Percentiles rank a stretch among this genome's conserved stretches.
phyloP scores from a whole-genome alignment of 257 asterid species.

The Nicotiana sylvestris region DNA sequence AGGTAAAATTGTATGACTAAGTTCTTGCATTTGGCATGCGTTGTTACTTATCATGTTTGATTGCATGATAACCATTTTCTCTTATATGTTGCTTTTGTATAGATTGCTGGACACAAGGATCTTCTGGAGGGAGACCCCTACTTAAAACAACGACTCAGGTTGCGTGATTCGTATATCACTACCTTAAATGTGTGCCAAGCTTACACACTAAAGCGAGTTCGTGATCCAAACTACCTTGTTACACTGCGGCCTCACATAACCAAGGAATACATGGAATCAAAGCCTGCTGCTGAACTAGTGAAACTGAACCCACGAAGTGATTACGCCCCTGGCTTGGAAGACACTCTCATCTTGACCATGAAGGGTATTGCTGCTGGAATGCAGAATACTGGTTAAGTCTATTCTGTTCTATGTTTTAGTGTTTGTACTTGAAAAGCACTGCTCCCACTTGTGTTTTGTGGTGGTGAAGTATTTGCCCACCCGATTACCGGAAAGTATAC shows the following conservation, averaged over 20 bases:
- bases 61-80: not conserved
- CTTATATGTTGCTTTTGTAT: not conserved
- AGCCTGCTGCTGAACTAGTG: slow-evolving; percentile 34
- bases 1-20: slow-evolving; percentile 21
- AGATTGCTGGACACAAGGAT: slow-evolving; percentile 54
- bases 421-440: not conserved
- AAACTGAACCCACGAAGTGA: slow-evolving; percentile 42
- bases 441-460: not conserved
- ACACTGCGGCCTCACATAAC: slow-evolving; percentile 40
- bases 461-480: not conserved
- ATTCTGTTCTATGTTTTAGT: not conserved
- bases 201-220: slow-evolving; percentile 42
- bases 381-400: slow-evolving; percentile 48
- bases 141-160: slow-evolving; percentile 39
- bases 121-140: slow-evolving; percentile 47
- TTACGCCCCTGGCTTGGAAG: slow-evolving; percentile 53
- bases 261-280: slow-evolving; percentile 36
- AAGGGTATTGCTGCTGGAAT: slow-evolving; percentile 59
- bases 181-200: slow-evolving; percentile 44
- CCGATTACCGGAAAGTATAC: not conserved
- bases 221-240: slow-evolving; percentile 37
- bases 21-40: not conserved
- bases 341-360: slow-evolving; percentile 53
- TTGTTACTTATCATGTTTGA: not conserved
- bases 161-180: slow-evolving; percentile 48